Base-by-base conservation (phyloP, 257 asterid species). In the Nicotiana sylvestris region DNA sequence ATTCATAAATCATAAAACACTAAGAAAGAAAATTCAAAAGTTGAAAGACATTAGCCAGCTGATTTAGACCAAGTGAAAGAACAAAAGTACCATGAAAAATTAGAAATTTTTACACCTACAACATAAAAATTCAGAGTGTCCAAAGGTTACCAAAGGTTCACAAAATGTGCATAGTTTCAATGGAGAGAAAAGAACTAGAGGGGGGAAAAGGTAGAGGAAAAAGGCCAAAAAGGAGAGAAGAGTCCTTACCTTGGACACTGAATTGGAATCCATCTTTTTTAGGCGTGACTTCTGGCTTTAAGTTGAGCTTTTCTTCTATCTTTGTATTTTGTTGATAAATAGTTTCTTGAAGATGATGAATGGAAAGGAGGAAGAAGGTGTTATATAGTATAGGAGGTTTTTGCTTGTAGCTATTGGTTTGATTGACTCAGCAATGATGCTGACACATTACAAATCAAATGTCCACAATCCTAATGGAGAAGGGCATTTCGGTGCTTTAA, bases 391-490 rank as follows among this genome's bases (percentile, higher is more conserved):
- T 25, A 2, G 15, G 3, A 72, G 21, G 15, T n/a, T 43, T 21
- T 2, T 10, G 27, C 21, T 21, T 21, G 78, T n/a, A 72, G 39
- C 61, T 21, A 72, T 33, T 46, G 29, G 49, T 9, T 30, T 35
- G 25, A 67, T 46, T 72, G 80, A 74, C 80, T 74, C 60, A 49
- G 80, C 80, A 49, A 74, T 49, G 80, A 74, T 74, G 25, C 3
- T 46, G 62, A 74, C 39, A 74, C 61, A 74, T 51, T 46, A 74
- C 15, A 49, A 25, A 13, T 72, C 79, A 72, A 25, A 25, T 72
- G 79, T 21, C 68, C 37, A 35, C 12, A 21, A 1, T 39, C 10
- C 46, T 39, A 33, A 33, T 21, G 21, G 21, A 21, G 21, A 21
- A 21, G 21, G 21, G 21, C 21, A 21, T 21, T 21, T 21, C 21